phyloP scores from a whole-genome alignment of 2,329 filamentous ascomycete genomes.

The Raffaelea ambrosiae region DNA sequence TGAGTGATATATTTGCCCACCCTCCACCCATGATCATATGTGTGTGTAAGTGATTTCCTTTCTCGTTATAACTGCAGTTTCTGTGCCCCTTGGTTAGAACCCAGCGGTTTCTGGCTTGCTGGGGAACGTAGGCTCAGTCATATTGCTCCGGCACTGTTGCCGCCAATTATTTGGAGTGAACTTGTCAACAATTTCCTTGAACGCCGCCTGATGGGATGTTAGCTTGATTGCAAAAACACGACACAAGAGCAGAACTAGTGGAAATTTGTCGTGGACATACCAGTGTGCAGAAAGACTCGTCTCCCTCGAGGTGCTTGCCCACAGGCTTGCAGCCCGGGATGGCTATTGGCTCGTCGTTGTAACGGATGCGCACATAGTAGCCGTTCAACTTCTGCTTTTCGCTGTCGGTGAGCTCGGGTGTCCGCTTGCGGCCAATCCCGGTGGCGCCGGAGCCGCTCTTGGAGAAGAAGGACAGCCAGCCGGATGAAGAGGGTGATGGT shows the following conservation, averaged over 20 bases:
- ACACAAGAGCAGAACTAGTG: no score
- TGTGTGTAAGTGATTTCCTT: neutral
- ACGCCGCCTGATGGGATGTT: conserved; percentile 54
- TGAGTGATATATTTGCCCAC: no score
- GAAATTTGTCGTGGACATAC: no score
- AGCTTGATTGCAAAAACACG: neutral
- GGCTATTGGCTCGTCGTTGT: conserved; percentile 76
- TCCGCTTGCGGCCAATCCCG: conserved; percentile 53
- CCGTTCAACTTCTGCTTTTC: conserved; percentile 57
- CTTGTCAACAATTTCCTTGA: conserved; percentile 87
- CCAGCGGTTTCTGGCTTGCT: conserved; percentile 43
- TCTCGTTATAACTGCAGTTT: neutral
- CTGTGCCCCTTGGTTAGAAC: conserved; percentile 28
- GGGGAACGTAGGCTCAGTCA: conserved; percentile 35
- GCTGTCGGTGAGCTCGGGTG: conserved; percentile 42
- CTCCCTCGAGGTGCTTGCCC: conserved; percentile 78
- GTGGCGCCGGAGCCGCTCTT: conserved; percentile 19
- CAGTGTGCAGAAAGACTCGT: conserved; percentile 85
- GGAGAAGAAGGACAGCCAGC: conserved; percentile 24
- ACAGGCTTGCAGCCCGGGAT: conserved; percentile 70
- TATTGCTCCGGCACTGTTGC: conserved; percentile 39
- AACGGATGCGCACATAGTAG: conserved; percentile 83
- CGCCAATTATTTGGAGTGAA: conserved; percentile 78
- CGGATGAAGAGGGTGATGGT: conserved; percentile 10
- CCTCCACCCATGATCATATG: neutral